Evolutionary conservation across 352 stramenopile species (phyloP).

Genomic region (Phytophthora nicotianae): DNA sequence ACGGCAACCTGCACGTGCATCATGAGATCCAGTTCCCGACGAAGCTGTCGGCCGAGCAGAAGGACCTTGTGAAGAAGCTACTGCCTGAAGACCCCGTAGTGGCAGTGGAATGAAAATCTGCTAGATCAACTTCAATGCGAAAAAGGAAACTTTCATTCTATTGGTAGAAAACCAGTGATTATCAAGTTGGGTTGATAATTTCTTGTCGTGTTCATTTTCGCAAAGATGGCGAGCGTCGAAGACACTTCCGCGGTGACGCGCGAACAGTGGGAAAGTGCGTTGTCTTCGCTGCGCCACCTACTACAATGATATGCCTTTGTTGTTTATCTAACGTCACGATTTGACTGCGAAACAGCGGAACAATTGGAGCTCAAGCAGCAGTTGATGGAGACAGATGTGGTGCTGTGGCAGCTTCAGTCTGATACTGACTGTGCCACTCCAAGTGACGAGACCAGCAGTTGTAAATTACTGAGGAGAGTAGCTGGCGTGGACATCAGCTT

Average conservation of each 20-base stretch:
- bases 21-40: conserved; percentile 96
- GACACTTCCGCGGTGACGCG: conserved; percentile 1
- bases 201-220: conserved; percentile 2
- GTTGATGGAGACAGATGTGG: conserved; percentile 49
- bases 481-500: conserved; percentile 88
- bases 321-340: conserved; percentile 5
- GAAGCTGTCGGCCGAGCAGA: conserved; percentile 89
- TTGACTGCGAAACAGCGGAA: conserved; percentile 37
- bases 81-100: conserved; percentile 32
- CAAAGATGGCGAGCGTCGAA: conserved; percentile 1
- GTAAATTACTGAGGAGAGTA: conserved; percentile 42
- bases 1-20: conserved; percentile 94
- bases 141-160: conserved; percentile 13
- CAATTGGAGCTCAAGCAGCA: conserved; percentile 64
- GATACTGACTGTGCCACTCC: neutral
- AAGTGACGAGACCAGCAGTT: conserved; percentile 5
- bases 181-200: neutral
- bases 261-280: conserved; percentile 39
- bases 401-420: conserved; percentile 44
- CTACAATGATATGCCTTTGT: neutral
- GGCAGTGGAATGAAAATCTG: conserved; percentile 24
- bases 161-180: conserved; percentile 18
- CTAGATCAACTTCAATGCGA: no score
- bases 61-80: conserved; percentile 69
- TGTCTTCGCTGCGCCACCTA: neutral